Conservation (phyloP, 805 yeast genomes). For the Yamadazyma sp. region DNA sequence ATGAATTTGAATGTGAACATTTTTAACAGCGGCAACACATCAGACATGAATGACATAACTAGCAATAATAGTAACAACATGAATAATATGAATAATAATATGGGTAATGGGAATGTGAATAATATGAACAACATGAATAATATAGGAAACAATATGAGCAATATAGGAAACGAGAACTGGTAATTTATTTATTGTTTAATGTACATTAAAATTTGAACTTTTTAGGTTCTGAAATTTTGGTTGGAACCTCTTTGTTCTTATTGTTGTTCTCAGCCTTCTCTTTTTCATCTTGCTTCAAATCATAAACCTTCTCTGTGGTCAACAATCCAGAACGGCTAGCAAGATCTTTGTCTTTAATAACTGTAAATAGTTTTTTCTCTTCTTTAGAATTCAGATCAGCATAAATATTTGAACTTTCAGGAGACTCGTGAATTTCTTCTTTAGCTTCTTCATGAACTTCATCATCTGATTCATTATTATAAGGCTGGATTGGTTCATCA, state of each 20-base stretch:
- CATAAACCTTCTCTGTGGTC: constrained; percentile 14
- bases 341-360: constrained; percentile 17
- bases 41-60: constrained; percentile 2
- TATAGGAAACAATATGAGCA: not conserved
- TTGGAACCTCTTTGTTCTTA: constrained; percentile 2
- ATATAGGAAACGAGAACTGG: not conserved
- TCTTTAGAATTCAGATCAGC: too few species aligned
- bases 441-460: not conserved
- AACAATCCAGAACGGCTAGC: constrained; percentile 10
- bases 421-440: not conserved
- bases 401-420: not conserved
- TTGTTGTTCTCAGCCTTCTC: constrained; percentile 1
- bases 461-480: constrained; percentile 3
- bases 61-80: constrained; percentile 1
- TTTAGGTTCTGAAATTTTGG: constrained; percentile 5
- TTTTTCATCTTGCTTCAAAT: constrained; percentile 4
- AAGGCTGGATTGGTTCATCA: constrained; percentile 3
- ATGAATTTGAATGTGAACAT: constrained; percentile 3
- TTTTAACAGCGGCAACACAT: not conserved
- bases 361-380: constrained; percentile 15
- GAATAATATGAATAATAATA: too few species aligned
- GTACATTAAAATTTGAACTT: constrained; percentile 13
- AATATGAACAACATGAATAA: too few species aligned
- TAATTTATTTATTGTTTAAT: not conserved
- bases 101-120: too few species aligned